phyloP scores from a whole-genome alignment of 257 asterid genomes.

The Lycium ferocissimum region DNA sequence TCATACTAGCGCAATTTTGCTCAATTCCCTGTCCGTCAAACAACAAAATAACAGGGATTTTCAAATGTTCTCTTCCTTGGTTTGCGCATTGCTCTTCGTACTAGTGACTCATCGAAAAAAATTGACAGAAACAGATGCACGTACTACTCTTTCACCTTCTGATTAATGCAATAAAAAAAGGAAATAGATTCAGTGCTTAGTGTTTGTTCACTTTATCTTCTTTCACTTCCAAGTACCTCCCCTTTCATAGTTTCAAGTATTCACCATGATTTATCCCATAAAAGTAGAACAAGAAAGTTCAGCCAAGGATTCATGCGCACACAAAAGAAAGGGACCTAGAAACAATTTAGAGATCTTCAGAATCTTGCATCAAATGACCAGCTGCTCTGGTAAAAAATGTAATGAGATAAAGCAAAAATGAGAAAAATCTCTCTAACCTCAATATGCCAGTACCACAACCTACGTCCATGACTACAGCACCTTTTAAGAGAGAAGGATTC shows the following conservation, averaged over 20 bases:
- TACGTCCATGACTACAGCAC: constrained; percentile 88
- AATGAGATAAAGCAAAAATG: neutral
- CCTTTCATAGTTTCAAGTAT: neutral
- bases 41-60: neutral
- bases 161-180: neutral
- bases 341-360: neutral
- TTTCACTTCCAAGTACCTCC: constrained; percentile 18
- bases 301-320: neutral
- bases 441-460: constrained; percentile 99
- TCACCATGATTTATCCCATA: constrained; percentile 10
- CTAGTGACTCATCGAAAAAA: neutral
- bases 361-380: neutral
- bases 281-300: constrained; percentile 18
- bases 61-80: neutral
- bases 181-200: neutral
- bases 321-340: neutral
- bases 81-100: neutral
- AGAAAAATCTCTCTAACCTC: constrained; percentile 54
- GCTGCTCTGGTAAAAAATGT: neutral
- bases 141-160: constrained; percentile 11
- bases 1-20: neutral
- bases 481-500: constrained; percentile 80
- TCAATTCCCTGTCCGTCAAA: too few relatives aligned
- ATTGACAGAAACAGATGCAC: neutral
- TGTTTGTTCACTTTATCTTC: constrained; percentile 5